phyloP scores from a whole-genome alignment of 495 filamentous ascomycete genomes.

The Darksidea phi region DNA sequence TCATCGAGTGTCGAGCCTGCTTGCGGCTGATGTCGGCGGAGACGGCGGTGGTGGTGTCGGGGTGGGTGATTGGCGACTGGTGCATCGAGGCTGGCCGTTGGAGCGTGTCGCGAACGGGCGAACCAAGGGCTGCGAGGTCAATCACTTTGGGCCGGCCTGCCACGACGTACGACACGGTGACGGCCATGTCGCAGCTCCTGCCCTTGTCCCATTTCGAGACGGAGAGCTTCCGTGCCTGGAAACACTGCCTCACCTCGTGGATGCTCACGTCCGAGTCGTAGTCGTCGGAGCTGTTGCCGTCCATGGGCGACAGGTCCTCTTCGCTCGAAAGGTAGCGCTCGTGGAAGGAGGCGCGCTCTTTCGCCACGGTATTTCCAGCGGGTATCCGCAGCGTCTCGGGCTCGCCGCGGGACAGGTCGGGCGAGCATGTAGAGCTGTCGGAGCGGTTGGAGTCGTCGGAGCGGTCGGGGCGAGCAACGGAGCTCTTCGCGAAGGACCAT shows the following conservation, averaged over 20 bases:
- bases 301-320: conserved; percentile 36
- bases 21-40: conserved; percentile 9
- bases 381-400: conserved; percentile 29
- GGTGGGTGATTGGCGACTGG: conserved; percentile 23
- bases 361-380: conserved; percentile 8
- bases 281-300: not conserved
- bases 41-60: too few species aligned
- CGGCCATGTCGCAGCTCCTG: conserved; percentile 33
- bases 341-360: conserved; percentile 28
- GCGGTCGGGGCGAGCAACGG: conserved; percentile 21
- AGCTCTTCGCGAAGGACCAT: conserved; percentile 34
- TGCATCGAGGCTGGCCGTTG: conserved; percentile 31
- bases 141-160: conserved; percentile 34
- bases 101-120: conserved; percentile 18
- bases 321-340: conserved; percentile 34
- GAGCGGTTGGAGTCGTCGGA: conserved; percentile 28
- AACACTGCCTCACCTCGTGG: conserved; percentile 16
- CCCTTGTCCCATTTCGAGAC: conserved; percentile 19
- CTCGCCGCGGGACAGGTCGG: conserved; percentile 31
- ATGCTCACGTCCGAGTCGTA: conserved; percentile 22
- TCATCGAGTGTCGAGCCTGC: conserved; percentile 20
- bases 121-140: conserved; percentile 22
- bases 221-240: conserved; percentile 23
- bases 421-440: conserved; percentile 35
- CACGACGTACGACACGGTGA: conserved; percentile 32